A percentile compares a stretch with the other conserved stretches of the same genome.
These are phyloP conservation scores for Eutrema yunnanense DNA, from an alignment of 345 rosid genomes.

Conservation along the genomic window DNA sequence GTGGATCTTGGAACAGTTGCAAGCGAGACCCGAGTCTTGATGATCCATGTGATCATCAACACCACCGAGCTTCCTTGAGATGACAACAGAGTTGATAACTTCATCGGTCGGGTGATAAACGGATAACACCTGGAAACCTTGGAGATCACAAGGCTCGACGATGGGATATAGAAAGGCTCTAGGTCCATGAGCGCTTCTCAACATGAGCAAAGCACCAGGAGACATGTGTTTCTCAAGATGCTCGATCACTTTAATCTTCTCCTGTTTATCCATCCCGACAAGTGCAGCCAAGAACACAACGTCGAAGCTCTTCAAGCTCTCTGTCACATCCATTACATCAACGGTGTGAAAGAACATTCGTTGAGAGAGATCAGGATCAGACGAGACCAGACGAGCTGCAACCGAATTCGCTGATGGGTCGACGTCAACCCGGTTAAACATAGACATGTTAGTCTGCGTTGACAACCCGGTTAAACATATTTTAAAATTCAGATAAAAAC, in stretches of 20 bases:
- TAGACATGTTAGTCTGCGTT: no score
- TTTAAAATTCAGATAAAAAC: no score
- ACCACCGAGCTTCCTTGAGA: constrained; percentile 44
- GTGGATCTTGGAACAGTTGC: constrained; percentile 56
- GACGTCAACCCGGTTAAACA: no score
- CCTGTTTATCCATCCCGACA: constrained; percentile 82
- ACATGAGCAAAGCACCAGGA: constrained; percentile 61
- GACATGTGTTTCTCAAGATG: constrained; percentile 76
- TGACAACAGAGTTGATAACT: constrained; percentile 67
- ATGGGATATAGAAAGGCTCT: constrained; percentile 86
- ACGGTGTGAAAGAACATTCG: constrained; percentile 64
- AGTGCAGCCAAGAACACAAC: constrained; percentile 91
- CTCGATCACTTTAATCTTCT: constrained; percentile 47
- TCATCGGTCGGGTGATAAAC: constrained; percentile 81
- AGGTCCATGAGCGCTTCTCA: constrained; percentile 91
- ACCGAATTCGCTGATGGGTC: constrained; percentile 53
- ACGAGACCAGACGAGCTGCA: constrained; percentile 45
- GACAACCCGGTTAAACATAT: no score
- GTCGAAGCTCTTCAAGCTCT: constrained; percentile 51
- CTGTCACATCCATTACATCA: constrained; percentile 49
- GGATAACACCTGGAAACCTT: constrained; percentile 66
- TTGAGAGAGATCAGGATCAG: constrained; percentile 62
- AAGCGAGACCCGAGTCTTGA: constrained; percentile 22
- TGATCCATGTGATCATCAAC: constrained; percentile 25
- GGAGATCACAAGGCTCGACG: constrained; percentile 61